Base-by-base conservation (phyloP, 2,329 filamentous ascomycete species). In the Aspergillus luchuensis region DNA sequence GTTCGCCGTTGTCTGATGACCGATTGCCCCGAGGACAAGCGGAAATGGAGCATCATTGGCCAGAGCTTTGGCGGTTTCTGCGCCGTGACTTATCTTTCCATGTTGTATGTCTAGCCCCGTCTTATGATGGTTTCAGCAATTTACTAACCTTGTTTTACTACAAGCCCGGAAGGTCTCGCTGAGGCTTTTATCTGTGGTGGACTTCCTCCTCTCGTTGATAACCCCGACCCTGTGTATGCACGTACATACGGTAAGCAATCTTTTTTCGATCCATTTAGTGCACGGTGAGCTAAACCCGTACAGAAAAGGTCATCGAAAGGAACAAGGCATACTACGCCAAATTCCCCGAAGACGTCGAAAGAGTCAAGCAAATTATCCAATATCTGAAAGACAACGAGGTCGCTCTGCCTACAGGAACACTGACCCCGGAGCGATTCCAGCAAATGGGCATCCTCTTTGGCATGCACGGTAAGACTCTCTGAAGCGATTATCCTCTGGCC, bases 1-100 rank as follows among this genome's bases (percentile, higher is more conserved):
- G 87, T 98, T 33, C 86, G 94, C 5, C 85, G 87, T 68, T 89
- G 84, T 41, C 80, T 98, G 57, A 95, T 90, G 0, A 79, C 82
- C 5, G 86, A 88, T 55, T 90, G 87, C 68, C 87, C 90, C 0
- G 80, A 84, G 21, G 85, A 89, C 51, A 87, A 90, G 72, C 85
- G 87, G 73, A 88, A 89, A 72, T 97, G 93, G 94, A 90, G 88
- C 60, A 84, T 95, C 30, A 89, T 96, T 63, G 94, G 94, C 8
- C 94, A 97, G 78, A 93, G 89, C 15, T 98, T 96, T 75, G 94
- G 94, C 41, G 94, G 94, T 1, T 97, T 97, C 76, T 91, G 92
- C 71, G 84, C 83, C 51, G 81, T 92, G 36, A 94, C 90, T 7
- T 98, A 97, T 74, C 84, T 98, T 15, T 95, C 90, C 2, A 87